Conservation (phyloP, 2,329 filamentous ascomycete species). For the Trichophyton verrucosum region DNA sequence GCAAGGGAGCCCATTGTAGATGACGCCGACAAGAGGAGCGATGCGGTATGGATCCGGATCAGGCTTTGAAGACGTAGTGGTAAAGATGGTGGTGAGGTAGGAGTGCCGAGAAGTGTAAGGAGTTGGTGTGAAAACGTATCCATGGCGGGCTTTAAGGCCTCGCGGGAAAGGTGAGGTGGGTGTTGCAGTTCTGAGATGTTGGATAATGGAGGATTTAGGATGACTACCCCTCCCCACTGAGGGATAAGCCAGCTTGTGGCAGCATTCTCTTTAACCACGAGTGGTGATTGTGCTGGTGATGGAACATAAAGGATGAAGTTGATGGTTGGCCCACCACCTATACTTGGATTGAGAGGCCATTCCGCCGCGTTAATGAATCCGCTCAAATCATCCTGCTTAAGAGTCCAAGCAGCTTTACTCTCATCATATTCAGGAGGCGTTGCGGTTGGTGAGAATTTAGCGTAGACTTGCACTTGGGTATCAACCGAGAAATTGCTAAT, state of each 20-base stretch:
- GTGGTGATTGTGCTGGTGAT: slow-evolving; percentile 50
- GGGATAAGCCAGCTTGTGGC: slow-evolving; percentile 83
- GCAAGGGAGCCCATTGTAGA: slow-evolving; percentile 90
- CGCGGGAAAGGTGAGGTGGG: slow-evolving; percentile 44
- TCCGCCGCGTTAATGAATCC: slow-evolving; percentile 96
- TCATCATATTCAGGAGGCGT: slow-evolving; percentile 45
- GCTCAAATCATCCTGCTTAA: slow-evolving; percentile 76
- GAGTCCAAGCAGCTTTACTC: slow-evolving; percentile 46
- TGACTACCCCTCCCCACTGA: slow-evolving; percentile 77
- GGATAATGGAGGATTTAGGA: slow-evolving; percentile 44
- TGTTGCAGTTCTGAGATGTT: slow-evolving; percentile 18
- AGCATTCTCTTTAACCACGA: slow-evolving; percentile 46
- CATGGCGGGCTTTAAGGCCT: slow-evolving; percentile 64
- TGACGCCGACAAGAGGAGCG: slow-evolving; percentile 75
- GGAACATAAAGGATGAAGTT: slow-evolving; percentile 93
- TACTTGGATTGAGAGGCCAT: slow-evolving; percentile 90
- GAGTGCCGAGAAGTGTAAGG: slow-evolving; percentile 73
- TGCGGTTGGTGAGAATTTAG: slow-evolving; percentile 52
- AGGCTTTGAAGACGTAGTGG: slow-evolving; percentile 76
- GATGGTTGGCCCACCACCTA: slow-evolving; percentile 82
- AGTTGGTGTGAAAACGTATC: slow-evolving; percentile 85
- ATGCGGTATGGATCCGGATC: slow-evolving; percentile 70
- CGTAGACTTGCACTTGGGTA: slow-evolving; percentile 90
- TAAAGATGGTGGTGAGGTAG: slow-evolving; percentile 62
- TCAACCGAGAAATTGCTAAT: slow-evolving; percentile 96